Evolutionary conservation across 768 basidiomycete genomes (phyloP).

Genomic region (Sarcomyxa edulis): DNA sequence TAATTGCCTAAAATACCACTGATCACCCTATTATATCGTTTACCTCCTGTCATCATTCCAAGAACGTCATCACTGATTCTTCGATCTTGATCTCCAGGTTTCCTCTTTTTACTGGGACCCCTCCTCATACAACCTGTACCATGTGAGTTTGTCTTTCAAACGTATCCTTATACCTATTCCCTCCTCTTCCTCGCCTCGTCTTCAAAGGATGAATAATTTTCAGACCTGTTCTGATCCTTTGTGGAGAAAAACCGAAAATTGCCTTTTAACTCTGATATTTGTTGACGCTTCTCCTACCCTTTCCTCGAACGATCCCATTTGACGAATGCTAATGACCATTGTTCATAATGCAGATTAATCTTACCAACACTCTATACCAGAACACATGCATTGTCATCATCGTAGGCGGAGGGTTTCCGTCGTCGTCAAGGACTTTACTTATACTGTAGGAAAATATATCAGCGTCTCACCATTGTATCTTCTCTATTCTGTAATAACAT

Average conservation of each 20-base stretch:
- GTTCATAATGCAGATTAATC: no score
- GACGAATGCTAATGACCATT: no score
- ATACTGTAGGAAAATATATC: no score
- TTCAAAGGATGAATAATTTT: constrained; percentile 42
- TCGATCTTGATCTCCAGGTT: not conserved
- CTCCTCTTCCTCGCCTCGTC: constrained; percentile 10
- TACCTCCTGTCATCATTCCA: constrained; percentile 3
- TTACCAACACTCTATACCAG: no score
- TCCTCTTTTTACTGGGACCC: constrained; percentile 4
- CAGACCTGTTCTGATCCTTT: constrained; percentile 67
- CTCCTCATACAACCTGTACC: constrained; percentile 12
- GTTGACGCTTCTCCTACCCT: not conserved
- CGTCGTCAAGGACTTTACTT: no score
- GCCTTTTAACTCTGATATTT: constrained; percentile 40
- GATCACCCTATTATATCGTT: not conserved
- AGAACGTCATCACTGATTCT: constrained; percentile 1
- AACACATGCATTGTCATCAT: no score
- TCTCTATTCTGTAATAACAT: no score
- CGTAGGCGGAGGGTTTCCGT: no score
- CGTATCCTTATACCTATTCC: constrained; percentile 2
- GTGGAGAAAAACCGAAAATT: constrained; percentile 53
- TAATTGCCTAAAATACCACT: constrained; percentile 48
- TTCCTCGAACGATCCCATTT: no score
- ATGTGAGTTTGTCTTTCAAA: constrained; percentile 33
- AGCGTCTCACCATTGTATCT: no score